Evolutionary conservation across 2,329 filamentous ascomycete species (phyloP), one percentile per base, ranked within the genome.

Genomic region (Talaromyces pinophilus): DNA sequence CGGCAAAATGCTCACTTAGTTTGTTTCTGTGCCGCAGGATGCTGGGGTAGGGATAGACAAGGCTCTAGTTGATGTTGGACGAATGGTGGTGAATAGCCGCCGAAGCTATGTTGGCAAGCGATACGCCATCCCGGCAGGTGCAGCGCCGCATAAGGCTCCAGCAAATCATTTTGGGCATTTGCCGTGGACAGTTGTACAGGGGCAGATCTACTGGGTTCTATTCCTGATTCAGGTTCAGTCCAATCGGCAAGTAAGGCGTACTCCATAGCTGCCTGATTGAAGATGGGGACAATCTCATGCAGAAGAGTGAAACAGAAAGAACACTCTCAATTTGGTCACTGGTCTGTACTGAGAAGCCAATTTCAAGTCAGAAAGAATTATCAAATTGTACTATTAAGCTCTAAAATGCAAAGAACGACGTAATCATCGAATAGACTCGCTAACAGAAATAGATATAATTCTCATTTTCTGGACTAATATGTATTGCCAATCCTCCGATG

Each of bases 61-160:
- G 50, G 50, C 28, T 33, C 25, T 25, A 3, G 25, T 25, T 25
- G 25, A 25, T 25, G 25, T 28, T 64, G 50, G 38, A 59, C 48
- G 11, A 55, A 59, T 64, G 25, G 33, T 33, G 11, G 10, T 44
- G 15, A 17, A 4, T 42, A 63, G 59, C 15, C 30, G 46, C 59
- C n/a, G 30, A 35, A 38, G 35, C 46, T 8, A 57, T 40, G 46
- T 11, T 59, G 10, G 55, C 55, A 40, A 33, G 54, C 54, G 54
- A 19, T 38, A 40, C 54, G 54, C 54, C n/a, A 19, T 55, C 19
- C 62, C 50, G 13, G 52, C 52, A 64, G 46, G n/a, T 57, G 62
- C 62, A 15, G 50, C 13, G 62, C 61, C 61, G 60, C 33, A 38
- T 35, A 40, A 17, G 33, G 13, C n/a, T 3, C 17, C 42, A 40